Evolutionary conservation across 495 filamentous ascomycete genomes (phyloP).

Genomic region (Astrocystis sublimbata): DNA sequence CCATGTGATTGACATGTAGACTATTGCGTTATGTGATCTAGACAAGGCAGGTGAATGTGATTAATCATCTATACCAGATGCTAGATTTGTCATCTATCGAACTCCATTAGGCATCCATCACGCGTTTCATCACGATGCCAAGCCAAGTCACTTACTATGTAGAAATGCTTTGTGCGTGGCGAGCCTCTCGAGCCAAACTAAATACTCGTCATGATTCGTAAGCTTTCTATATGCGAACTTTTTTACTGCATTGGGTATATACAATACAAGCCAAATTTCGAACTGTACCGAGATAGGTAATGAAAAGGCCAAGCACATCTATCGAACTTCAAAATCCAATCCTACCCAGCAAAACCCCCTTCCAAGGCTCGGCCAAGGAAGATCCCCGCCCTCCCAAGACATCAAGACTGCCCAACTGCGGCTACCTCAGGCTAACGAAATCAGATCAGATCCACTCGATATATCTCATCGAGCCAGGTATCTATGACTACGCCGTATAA

Average conservation of each 20-base stretch:
- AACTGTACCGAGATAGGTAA: too few relatives aligned
- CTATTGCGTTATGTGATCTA: neutral
- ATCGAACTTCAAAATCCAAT: too few relatives aligned
- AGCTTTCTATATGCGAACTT: too few relatives aligned
- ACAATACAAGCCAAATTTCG: too few relatives aligned
- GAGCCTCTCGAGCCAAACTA: too few relatives aligned
- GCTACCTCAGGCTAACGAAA: too few relatives aligned
- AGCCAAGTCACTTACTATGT: too few relatives aligned
- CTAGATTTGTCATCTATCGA: slow-evolving; percentile 10
- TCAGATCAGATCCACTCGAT: too few relatives aligned
- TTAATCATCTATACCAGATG: neutral
- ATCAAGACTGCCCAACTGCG: neutral
- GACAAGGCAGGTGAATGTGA: neutral
- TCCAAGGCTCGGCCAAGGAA: neutral
- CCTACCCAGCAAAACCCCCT: slow-evolving; percentile 10
- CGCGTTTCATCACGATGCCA: slow-evolving; percentile 5
- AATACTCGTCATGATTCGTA: too few relatives aligned
- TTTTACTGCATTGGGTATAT: too few relatives aligned
- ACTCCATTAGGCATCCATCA: neutral
- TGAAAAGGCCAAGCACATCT: too few relatives aligned
- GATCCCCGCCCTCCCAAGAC: neutral
- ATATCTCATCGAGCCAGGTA: neutral
- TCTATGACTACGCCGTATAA: slow-evolving; percentile 1
- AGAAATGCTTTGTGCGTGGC: too few relatives aligned
- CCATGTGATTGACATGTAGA: neutral